Percentiles rank a stretch among this genome's conserved stretches.
Evolutionary conservation across 1,284 basidiomycete genomes (phyloP).

Genomic region (Irpex sp.): DNA sequence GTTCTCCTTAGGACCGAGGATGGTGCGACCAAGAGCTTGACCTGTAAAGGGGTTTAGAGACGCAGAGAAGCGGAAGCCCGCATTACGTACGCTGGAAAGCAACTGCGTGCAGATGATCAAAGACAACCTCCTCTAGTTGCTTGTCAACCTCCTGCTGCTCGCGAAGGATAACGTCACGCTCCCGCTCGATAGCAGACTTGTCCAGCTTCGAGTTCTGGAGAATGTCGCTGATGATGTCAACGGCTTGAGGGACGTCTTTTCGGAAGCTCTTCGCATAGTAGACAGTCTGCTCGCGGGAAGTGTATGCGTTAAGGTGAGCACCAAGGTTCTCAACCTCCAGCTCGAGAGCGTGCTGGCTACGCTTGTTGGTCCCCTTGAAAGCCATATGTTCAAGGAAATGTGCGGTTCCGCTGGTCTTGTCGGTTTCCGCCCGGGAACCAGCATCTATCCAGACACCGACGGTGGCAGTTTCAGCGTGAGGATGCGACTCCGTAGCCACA

Average conservation of each 20-base stretch:
- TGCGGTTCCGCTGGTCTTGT: conserved; percentile 92
- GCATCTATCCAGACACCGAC: conserved; percentile 99
- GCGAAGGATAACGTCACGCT: conserved; percentile 94
- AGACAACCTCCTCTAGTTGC: conserved; percentile 97
- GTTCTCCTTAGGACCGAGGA: conserved; percentile 95
- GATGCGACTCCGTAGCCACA: conserved; percentile 89
- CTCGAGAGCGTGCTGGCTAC: conserved; percentile 91
- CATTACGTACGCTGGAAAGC: conserved; percentile 70
- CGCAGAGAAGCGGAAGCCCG: conserved; percentile 1
- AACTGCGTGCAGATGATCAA: conserved; percentile 96
- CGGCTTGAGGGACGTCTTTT: conserved; percentile 89
- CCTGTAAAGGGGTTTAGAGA: conserved; percentile 39
- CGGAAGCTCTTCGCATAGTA: conserved; percentile 99
- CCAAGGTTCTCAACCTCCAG: conserved; percentile 98
- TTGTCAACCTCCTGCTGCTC: conserved; percentile 99
- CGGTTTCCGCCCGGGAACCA: conserved; percentile 94
- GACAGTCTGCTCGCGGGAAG: conserved; percentile 97
- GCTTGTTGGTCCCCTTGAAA: conserved; percentile 90
- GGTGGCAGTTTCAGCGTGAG: conserved; percentile 95
- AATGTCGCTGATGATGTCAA: conserved; percentile 98
- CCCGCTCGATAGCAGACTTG: conserved; percentile 84
- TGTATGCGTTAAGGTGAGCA: conserved; percentile 98
- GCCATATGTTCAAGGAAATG: conserved; percentile 99
- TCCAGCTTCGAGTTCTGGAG: conserved; percentile 98
- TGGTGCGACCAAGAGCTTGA: conserved; percentile 94